Evolutionary conservation across 345 rosid genomes (phyloP).

Genomic region (Populus deltoides): DNA sequence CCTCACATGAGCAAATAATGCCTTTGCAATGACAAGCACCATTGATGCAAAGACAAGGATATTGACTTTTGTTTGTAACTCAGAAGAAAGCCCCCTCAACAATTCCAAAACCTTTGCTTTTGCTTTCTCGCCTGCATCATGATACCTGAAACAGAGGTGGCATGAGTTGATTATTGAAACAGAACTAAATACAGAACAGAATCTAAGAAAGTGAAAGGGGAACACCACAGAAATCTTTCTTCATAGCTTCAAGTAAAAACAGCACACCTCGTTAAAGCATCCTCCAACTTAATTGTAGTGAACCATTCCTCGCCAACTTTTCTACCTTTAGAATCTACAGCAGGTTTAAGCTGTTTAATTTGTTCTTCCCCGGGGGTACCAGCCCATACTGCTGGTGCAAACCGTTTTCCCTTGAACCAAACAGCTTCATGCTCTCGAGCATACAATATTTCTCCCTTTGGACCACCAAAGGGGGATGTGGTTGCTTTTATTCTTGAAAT

Average conservation of each 20-base stretch:
- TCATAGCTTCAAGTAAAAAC: neutral
- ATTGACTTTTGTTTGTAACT: slow-evolving; percentile 74
- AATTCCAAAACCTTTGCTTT: slow-evolving; percentile 71
- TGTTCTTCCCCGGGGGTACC: slow-evolving; percentile 90
- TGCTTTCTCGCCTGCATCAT: slow-evolving; percentile 74
- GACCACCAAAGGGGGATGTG: slow-evolving; percentile 71
- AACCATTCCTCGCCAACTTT: slow-evolving; percentile 99
- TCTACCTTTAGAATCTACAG: slow-evolving; percentile 87
- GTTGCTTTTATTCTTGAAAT: slow-evolving; percentile 72
- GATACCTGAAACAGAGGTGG: slow-evolving; percentile 54
- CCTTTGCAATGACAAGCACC: slow-evolving; percentile 90
- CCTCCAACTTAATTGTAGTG: slow-evolving; percentile 76
- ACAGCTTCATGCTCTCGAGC: slow-evolving; percentile 91
- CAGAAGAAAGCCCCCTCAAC: slow-evolving; percentile 76
- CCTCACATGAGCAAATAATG: slow-evolving; percentile 89
- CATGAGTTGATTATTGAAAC: neutral
- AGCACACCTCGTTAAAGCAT: slow-evolving; percentile 65
- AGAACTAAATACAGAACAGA: neutral
- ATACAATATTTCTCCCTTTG: slow-evolving; percentile 81
- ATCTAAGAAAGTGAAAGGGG: neutral
- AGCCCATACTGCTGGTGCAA: slow-evolving; percentile 78
- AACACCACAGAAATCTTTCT: neutral
- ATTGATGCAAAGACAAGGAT: slow-evolving; percentile 79
- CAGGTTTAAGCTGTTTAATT: slow-evolving; percentile 84
- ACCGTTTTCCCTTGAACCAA: slow-evolving; percentile 92